A percentile compares a stretch with the other conserved stretches of the same genome.
Evolutionary conservation across 345 rosid species (phyloP).

Genomic region (Moricandia moricandioides): DNA sequence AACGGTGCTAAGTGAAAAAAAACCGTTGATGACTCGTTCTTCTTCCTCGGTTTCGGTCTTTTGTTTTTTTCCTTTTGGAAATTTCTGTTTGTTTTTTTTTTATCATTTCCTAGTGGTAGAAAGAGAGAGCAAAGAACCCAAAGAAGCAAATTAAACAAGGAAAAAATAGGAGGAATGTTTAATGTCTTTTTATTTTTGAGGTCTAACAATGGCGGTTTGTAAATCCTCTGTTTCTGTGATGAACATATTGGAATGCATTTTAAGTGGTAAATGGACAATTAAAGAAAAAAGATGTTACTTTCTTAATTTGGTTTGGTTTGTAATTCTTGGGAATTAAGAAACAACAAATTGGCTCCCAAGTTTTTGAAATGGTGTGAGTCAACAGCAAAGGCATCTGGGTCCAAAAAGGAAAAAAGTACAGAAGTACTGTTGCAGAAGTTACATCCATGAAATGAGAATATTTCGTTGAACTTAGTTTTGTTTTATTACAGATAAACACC

Average conservation of each 20-base stretch:
- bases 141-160: background rate
- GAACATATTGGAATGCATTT: slow-evolving; percentile 22
- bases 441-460: slow-evolving; percentile 5
- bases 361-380: slow-evolving; percentile 12
- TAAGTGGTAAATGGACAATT: background rate
- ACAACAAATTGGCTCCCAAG: background rate
- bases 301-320: background rate
- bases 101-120: slow-evolving; percentile 2
- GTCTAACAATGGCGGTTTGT: slow-evolving; percentile 21
- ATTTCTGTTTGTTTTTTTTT: slow-evolving; percentile 2
- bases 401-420: slow-evolving; percentile 20
- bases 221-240: slow-evolving; percentile 24
- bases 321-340: background rate
- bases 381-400: background rate
- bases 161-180: background rate
- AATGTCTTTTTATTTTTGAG: slow-evolving; percentile 2
- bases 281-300: background rate
- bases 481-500: slow-evolving; percentile 11
- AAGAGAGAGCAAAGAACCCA: slow-evolving; percentile 4
- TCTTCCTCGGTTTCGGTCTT: slow-evolving; percentile 14
- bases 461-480: slow-evolving; percentile 38
- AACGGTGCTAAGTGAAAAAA: slow-evolving; percentile 57
- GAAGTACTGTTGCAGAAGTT: slow-evolving; percentile 30
- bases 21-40: slow-evolving; percentile 13
- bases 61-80: slow-evolving; percentile 13